Evolutionary conservation across 176 grass and related monocot species (phyloP), one percentile per base, ranked within the genome.

Genomic region (Oryza glaberrima): DNA sequence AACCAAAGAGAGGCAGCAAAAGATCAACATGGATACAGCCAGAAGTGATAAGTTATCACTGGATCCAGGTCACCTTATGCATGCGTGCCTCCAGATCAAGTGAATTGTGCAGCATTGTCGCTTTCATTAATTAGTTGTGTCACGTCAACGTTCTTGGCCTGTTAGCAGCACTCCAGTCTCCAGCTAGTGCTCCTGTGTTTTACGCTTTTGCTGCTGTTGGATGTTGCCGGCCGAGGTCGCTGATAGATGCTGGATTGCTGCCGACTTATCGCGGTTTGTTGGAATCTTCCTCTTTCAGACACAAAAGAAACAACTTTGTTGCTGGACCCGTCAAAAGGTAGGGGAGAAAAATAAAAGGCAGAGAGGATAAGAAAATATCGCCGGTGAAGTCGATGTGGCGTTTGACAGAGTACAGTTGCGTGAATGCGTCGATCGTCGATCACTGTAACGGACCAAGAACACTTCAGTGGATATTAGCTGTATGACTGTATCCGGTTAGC

Each of bases 1-100:
- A 12, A 9, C 35, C 17, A 22, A 67, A 32, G 19, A 32, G 19
- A 34, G 72, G 41, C 6, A 22, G 25, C 28, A 3, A 85, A 52
- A 81, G 13, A 77, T 25, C 7, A 14, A 13, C 54, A 3, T 2
- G 32, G 15, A 47, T 19, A 25, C 9, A 20, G 56, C 83, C 88
- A 86, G 77, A 86, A 82, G 79, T 82, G 88, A 90, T 90, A 90
- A 73, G 83, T 48, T 90, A 82, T 90, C 88, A 77, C 45, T 40
- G 78, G 83, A 86, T 68, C 23, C 87, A 88, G 81, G 77, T 58
- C 76, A 75, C 49, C 10, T 35, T 41, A 51, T 20, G 66, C 12
- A 22, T 23, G 10, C 22, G 54, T 58, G 19, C 17, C 6, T 3
- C 6, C 12, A 22, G 17, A 63, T 63, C 58, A 23, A 63, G 58